phyloP scores from a whole-genome alignment of 306 rosid genomes.

The Quillaja saponaria region DNA sequence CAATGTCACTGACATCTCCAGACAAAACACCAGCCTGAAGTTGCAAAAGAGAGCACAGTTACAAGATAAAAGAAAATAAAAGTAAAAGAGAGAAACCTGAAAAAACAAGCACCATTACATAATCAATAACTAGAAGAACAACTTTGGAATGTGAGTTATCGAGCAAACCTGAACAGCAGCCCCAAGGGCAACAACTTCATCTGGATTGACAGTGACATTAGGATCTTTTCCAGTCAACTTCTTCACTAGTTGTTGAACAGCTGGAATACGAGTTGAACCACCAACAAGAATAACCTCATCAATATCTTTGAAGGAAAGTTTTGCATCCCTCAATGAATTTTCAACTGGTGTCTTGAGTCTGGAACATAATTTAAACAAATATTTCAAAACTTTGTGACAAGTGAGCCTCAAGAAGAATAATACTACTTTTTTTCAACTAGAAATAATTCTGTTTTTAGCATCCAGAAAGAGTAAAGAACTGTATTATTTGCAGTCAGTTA shows the following conservation, averaged over 20 bases:
- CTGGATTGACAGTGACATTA: conserved; percentile 89
- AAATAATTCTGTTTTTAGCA: too few species aligned
- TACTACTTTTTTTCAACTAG: neutral
- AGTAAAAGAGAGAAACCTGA: neutral
- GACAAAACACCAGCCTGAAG: conserved; percentile 87
- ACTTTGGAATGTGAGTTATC: too few species aligned
- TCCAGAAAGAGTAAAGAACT: too few species aligned
- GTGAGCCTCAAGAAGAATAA: neutral
- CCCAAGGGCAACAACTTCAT: conserved; percentile 94
- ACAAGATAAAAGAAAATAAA: neutral
- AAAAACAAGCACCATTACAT: neutral
- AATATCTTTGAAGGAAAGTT: conserved; percentile 73
- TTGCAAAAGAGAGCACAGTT: neutral
- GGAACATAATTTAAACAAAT: conserved; percentile 25
- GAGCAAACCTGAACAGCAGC: conserved; percentile 82
- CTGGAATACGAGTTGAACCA: conserved; percentile 92
- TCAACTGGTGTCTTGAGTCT: conserved; percentile 90
- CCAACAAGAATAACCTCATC: conserved; percentile 96
- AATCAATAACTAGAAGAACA: neutral
- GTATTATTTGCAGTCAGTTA: too few species aligned
- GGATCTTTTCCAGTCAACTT: conserved; percentile 88
- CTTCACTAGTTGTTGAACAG: conserved; percentile 87
- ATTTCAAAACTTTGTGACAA: neutral
- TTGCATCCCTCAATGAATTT: conserved; percentile 92
- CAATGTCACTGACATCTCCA: conserved; percentile 92